These are phyloP conservation scores for Aspergillus tanneri DNA, from an alignment of 2,329 filamentous ascomycete genomes.

Conservation along the genomic window DNA sequence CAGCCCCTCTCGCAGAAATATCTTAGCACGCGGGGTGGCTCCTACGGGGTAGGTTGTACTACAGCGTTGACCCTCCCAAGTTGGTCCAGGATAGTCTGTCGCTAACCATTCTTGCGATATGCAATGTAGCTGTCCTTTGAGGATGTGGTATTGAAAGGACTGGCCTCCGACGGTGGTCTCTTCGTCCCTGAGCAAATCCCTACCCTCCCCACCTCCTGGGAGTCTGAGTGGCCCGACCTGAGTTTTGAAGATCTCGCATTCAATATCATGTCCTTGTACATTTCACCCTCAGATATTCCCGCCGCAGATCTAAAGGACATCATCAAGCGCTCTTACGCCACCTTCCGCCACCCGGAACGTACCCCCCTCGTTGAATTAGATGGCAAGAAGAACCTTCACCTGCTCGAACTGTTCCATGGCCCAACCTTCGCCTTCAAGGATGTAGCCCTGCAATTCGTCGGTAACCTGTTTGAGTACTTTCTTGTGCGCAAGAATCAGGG, in stretches of 20 bases:
- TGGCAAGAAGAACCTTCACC: slow-evolving; percentile 70
- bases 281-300: slow-evolving; percentile 80
- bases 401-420: slow-evolving; percentile 94
- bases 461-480: slow-evolving; percentile 72
- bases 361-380: slow-evolving; percentile 74
- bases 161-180: slow-evolving; percentile 79
- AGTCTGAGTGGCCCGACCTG: slow-evolving; percentile 12
- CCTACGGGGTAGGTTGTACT: slow-evolving; percentile 56
- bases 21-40: slow-evolving; percentile 62
- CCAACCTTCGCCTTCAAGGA: slow-evolving; percentile 97
- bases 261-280: slow-evolving; percentile 83
- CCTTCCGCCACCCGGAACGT: slow-evolving; percentile 76
- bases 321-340: slow-evolving; percentile 80
- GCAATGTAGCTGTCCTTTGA: slow-evolving; percentile 79
- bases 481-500: slow-evolving; percentile 46
- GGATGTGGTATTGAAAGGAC: slow-evolving; percentile 80
- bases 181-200: slow-evolving; percentile 63
- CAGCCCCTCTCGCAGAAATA: slow-evolving; percentile 65
- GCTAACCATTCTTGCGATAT: too few species aligned
- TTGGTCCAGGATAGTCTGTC: slow-evolving; percentile 6
- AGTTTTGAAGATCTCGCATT: slow-evolving; percentile 43
- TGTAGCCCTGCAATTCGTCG: slow-evolving; percentile 79
- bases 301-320: slow-evolving; percentile 75
- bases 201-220: too few species aligned
- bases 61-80: background rate